Base-by-base conservation (phyloP, 768 basidiomycete species). In the Lepiota brunneoincarnata region DNA sequence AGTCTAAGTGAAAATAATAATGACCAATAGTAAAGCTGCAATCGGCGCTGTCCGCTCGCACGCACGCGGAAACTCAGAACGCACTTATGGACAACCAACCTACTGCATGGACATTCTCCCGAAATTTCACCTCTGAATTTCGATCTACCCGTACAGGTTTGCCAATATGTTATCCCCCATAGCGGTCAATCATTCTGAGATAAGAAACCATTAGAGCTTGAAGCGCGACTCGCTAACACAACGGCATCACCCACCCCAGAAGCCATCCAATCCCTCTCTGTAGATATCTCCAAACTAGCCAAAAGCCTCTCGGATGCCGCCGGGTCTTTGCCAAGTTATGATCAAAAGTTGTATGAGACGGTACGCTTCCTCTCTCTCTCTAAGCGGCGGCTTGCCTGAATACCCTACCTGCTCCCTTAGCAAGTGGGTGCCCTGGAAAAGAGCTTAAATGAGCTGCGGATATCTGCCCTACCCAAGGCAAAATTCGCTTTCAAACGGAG, bases 331-430 rank as follows among this genome's bases (percentile, higher is more conserved):
- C 86, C 89, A 3, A 72, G 77, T 36, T 90, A 89, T 63, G 88
- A 91, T 66, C 89, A 87, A 63, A 77, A 84, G 50, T 84, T 84
- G 62, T 87, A 78, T 63, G 86, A 87, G 65, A 69, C 73, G 61
- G 28, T 51, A 35, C 49, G 34, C 44, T 34, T 64, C n/a, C n/a
- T n/a, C n/a, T 39, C 36, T 47, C 49, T 24, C 39, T 18, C 23
- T 17, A 14, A 18, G 5, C 37, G 14, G 10, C 10, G 21, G 17
- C 6, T 6, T 6, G 14, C n/a, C 15, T 10, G 35, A 17, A 17
- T 31, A 35, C 31, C 4, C 4, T 49, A 14, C 23, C 35, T 34
- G 21, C 34, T 55, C 4, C 48, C 20, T 23, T 61, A 93, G 91
- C 85, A 86, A 80, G 66, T 92, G 52, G 84, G 81, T 63, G 67